Percentiles rank a stretch among this genome's conserved stretches.
Evolutionary conservation across 129 eudicot genomes (phyloP).

Genomic region (Tanacetum coccineum): DNA sequence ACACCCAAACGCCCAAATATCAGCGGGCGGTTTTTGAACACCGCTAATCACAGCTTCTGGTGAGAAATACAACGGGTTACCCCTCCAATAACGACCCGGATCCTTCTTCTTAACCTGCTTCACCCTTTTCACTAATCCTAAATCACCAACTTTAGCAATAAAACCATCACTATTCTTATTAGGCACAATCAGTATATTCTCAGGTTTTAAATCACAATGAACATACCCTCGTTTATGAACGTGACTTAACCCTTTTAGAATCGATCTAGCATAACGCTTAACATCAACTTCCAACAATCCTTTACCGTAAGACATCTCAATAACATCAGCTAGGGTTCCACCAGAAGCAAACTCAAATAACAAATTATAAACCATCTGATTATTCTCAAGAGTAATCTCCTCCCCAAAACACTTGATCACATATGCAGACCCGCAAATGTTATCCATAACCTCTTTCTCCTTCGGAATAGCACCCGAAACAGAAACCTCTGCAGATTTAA

Average conservation of each 20-base stretch:
- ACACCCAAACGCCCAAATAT: background rate
- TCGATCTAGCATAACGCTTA: slow-evolving; percentile 38
- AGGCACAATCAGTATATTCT: background rate
- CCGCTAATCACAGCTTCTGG: background rate
- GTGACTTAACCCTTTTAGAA: slow-evolving; percentile 45
- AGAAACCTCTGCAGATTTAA: slow-evolving; percentile 35
- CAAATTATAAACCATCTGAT: slow-evolving; percentile 49
- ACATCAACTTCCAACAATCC: slow-evolving; percentile 40
- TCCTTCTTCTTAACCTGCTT: background rate
- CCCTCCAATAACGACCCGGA: background rate
- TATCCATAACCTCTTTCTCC: slow-evolving; percentile 27
- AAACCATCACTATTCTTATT: background rate
- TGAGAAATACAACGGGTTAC: background rate
- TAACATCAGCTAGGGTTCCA: slow-evolving; percentile 63
- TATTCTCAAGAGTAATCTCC: slow-evolving; percentile 53
- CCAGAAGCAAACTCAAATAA: slow-evolving; percentile 46
- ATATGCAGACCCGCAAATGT: slow-evolving; percentile 38
- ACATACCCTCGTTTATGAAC: slow-evolving; percentile 52
- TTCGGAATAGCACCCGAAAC: slow-evolving; percentile 56
- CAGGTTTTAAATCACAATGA: slow-evolving; percentile 70
- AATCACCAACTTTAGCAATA: background rate
- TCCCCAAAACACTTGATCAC: slow-evolving; percentile 64
- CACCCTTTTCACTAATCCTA: background rate
- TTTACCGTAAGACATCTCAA: slow-evolving; percentile 28
- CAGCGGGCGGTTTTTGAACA: background rate